These are phyloP conservation scores for Calocybe gangraenosa DNA, from an alignment of 768 basidiomycete species.

Conservation along the genomic window DNA sequence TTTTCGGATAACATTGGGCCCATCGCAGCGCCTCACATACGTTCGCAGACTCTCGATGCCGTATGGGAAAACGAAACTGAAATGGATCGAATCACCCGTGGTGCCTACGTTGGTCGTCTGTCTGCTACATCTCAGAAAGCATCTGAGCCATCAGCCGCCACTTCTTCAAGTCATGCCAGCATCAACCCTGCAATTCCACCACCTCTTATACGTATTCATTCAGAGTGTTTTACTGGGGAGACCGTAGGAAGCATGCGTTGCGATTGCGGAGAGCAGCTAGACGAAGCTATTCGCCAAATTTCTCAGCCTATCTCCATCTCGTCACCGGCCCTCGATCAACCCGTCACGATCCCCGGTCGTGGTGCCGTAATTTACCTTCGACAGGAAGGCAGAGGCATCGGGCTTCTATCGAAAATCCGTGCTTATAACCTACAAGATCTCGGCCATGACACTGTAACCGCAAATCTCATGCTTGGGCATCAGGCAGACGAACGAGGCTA, in stretches of 20 bases:
- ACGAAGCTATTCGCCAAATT: conserved; percentile 93
- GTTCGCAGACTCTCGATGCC: conserved; percentile 77
- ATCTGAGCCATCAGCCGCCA: conserved; percentile 32
- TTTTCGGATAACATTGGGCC: conserved; percentile 42
- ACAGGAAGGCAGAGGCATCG: conserved; percentile 97
- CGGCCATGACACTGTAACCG: conserved; percentile 97
- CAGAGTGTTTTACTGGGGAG: conserved; percentile 98
- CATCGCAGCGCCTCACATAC: conserved; percentile 56
- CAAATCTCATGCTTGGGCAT: conserved; percentile 93
- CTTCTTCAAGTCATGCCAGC: conserved; percentile 9
- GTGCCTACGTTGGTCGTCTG: conserved; percentile 88
- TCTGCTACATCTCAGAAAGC: conserved; percentile 47
- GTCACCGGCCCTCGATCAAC: conserved; percentile 22
- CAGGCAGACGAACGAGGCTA: conserved; percentile 92
- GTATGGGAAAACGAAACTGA: conserved; percentile 89
- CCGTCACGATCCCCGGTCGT: conserved; percentile 67
- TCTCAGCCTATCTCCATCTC: conserved; percentile 60
- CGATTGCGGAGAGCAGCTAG: conserved; percentile 97
- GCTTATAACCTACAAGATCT: conserved; percentile 98
- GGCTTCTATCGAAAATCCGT: conserved; percentile 89
- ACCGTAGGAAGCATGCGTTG: conserved; percentile 98
- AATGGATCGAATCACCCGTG: conserved; percentile 88
- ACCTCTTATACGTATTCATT: conserved; percentile 93
- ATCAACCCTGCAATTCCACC: conserved; percentile 43
- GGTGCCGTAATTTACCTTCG: conserved; percentile 94